phyloP scores from a whole-genome alignment of 140 eudicot genomes.

The Erigeron philadelphicus region DNA sequence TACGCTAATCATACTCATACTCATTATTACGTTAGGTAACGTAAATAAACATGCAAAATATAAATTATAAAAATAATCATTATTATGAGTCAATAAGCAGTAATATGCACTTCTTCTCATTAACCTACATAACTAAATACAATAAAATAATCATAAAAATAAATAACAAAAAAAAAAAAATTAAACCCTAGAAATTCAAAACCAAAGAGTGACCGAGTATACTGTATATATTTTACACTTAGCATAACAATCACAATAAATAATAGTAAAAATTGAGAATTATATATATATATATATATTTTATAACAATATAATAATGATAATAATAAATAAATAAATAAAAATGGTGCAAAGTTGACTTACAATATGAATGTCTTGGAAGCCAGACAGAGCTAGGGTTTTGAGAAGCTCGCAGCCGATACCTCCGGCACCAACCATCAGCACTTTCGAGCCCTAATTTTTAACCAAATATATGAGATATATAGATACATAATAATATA shows the following conservation, averaged over 20 bases:
- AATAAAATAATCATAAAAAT: too few species aligned
- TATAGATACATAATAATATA: neutral
- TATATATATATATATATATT: too few species aligned
- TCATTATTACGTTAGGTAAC: too few species aligned
- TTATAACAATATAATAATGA: neutral
- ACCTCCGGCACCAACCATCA: constrained; percentile 99
- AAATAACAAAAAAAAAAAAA: too few species aligned
- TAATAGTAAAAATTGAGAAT: neutral
- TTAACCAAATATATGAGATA: neutral
- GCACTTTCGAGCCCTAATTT: constrained; percentile 69
- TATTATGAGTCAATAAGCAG: too few species aligned
- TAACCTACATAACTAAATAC: too few species aligned
- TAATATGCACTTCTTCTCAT: too few species aligned
- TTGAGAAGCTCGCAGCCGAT: constrained; percentile 96
- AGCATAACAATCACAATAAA: neutral
- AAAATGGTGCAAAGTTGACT: constrained; percentile 28
- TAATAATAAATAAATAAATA: neutral
- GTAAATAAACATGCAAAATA: too few species aligned
- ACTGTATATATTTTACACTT: neutral
- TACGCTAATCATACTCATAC: too few species aligned
- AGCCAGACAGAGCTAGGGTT: constrained; percentile 93
- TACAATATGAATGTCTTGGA: constrained; percentile 78
- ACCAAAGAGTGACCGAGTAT: constrained; percentile 1
- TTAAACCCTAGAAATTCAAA: constrained; percentile 33
- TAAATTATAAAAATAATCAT: too few species aligned